Evolutionary conservation across 495 filamentous ascomycete genomes (phyloP).

Genomic region (Trichoderma parareesei): DNA sequence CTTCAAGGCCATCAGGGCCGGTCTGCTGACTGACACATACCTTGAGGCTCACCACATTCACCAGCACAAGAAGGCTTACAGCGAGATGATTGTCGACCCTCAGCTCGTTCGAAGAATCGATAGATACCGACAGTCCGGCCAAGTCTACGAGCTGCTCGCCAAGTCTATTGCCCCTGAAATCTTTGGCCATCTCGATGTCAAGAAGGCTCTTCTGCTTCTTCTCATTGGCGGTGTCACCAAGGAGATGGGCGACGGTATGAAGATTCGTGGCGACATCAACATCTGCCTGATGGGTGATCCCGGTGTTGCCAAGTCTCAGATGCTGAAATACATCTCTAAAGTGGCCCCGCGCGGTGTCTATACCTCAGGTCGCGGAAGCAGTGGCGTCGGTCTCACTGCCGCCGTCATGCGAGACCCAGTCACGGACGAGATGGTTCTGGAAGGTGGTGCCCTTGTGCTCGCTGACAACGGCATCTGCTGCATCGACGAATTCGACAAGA

Average conservation of each 20-base stretch:
- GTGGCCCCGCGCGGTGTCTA: slow-evolving; percentile 96
- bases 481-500: slow-evolving; percentile 99
- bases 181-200: slow-evolving; percentile 91
- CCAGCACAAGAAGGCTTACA: slow-evolving; percentile 97
- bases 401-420: slow-evolving; percentile 98
- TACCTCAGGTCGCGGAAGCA: slow-evolving; percentile 92
- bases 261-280: slow-evolving; percentile 97
- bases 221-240: slow-evolving; percentile 96
- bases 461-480: slow-evolving; percentile 99
- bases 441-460: slow-evolving; percentile 90
- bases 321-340: slow-evolving; percentile 97
- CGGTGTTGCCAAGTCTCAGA: slow-evolving; percentile 96
- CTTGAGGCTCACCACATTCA: slow-evolving; percentile 86
- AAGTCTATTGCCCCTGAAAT: slow-evolving; percentile 97
- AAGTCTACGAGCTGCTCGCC: slow-evolving; percentile 88
- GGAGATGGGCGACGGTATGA: slow-evolving; percentile 95
- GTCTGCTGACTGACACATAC: slow-evolving; percentile 92
- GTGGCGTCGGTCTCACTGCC: slow-evolving; percentile 93
- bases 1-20: slow-evolving; percentile 92
- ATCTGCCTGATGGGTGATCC: slow-evolving; percentile 98
- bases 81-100: slow-evolving; percentile 68
- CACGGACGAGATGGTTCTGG: slow-evolving; percentile 97
- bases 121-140: slow-evolving; percentile 69
- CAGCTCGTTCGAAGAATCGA: slow-evolving; percentile 72
- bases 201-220: slow-evolving; percentile 90